Conservation (phyloP, 768 basidiomycete species). For the Austroboletus festivus region DNA sequence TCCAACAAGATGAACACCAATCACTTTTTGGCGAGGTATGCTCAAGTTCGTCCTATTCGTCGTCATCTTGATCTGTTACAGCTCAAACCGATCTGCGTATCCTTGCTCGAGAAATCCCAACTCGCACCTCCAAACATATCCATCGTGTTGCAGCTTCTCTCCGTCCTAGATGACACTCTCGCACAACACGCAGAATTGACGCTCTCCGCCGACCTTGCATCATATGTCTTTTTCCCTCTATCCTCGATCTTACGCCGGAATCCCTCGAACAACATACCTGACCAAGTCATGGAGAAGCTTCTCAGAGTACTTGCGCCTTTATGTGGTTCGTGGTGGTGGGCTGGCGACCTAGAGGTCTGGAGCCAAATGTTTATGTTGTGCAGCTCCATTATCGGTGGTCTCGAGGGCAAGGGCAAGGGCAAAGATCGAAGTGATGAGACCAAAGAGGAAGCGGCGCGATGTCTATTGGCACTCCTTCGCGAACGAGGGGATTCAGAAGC, state of each 20-base stretch:
- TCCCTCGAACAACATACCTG: slow-evolving; percentile 62
- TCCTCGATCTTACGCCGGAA: slow-evolving; percentile 83
- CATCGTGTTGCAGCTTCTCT: slow-evolving; percentile 48
- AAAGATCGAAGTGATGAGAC: slow-evolving; percentile 79
- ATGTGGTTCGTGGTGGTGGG: slow-evolving; percentile 82
- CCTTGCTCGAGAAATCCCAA: slow-evolving; percentile 68
- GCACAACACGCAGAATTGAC: slow-evolving; percentile 38
- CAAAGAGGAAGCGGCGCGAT: slow-evolving; percentile 66
- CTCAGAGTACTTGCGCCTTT: slow-evolving; percentile 57
- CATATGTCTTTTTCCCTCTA: slow-evolving; percentile 86
- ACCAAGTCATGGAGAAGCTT: slow-evolving; percentile 75
- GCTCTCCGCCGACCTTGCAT: slow-evolving; percentile 60
- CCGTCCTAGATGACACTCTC: slow-evolving; percentile 49
- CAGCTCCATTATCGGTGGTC: slow-evolving; percentile 58
- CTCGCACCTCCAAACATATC: slow-evolving; percentile 55
- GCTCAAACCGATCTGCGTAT: slow-evolving; percentile 76
- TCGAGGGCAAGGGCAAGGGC: slow-evolving; percentile 65
- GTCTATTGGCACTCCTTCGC: slow-evolving; percentile 63
- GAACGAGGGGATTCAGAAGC: slow-evolving; percentile 44
- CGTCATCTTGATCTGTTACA: slow-evolving; percentile 11
- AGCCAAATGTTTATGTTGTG: slow-evolving; percentile 82
- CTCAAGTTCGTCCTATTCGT: neutral
- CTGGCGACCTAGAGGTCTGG: slow-evolving; percentile 70
- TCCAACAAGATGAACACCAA: slow-evolving; percentile 19
- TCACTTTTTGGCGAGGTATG: slow-evolving; percentile 40